Evolutionary conservation across 2,329 filamentous ascomycete species (phyloP).

Genomic region (Rugonectria rugulosa): DNA sequence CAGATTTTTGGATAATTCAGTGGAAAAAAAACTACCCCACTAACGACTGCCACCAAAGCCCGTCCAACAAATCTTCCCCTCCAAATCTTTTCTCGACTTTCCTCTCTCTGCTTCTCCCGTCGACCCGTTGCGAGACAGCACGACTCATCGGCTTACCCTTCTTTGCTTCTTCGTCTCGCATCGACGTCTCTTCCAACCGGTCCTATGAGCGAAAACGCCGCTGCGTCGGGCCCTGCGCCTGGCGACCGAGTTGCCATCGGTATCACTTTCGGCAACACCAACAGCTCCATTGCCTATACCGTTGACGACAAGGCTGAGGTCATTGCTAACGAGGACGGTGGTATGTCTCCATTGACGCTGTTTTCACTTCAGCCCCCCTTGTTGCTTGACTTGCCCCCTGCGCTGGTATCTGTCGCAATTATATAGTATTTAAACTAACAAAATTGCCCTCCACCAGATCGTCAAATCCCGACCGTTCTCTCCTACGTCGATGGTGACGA

Average conservation of each 20-base stretch:
- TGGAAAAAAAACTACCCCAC: slow-evolving; percentile 39
- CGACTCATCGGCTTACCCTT: slow-evolving; percentile 17
- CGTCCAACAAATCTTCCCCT: slow-evolving; percentile 10
- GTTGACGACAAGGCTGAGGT: slow-evolving; percentile 95
- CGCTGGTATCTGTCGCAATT: neutral
- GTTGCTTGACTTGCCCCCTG: neutral
- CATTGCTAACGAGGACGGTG: slow-evolving; percentile 98
- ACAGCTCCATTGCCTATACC: slow-evolving; percentile 95
- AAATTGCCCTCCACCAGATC: slow-evolving; percentile 65
- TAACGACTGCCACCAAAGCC: slow-evolving; percentile 27
- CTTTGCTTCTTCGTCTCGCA: slow-evolving; percentile 8
- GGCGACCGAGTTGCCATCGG: slow-evolving; percentile 80
- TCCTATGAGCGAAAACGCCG: slow-evolving; percentile 57
- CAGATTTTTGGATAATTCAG: slow-evolving; percentile 30
- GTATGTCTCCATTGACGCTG: slow-evolving; percentile 60
- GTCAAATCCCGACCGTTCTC: slow-evolving; percentile 93
- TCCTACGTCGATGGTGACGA: slow-evolving; percentile 97
- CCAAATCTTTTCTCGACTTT: slow-evolving; percentile 32
- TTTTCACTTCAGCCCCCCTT: neutral
- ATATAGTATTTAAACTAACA: slow-evolving; percentile 14
- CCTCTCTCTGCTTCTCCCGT: slow-evolving; percentile 15
- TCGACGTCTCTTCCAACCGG: slow-evolving; percentile 19
- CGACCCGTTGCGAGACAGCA: slow-evolving; percentile 19
- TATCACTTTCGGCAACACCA: slow-evolving; percentile 97
- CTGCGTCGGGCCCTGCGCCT: slow-evolving; percentile 56